Base-by-base conservation (phyloP, 2,329 filamentous ascomycete genomes). In the Colletotrichum incanum region DNA sequence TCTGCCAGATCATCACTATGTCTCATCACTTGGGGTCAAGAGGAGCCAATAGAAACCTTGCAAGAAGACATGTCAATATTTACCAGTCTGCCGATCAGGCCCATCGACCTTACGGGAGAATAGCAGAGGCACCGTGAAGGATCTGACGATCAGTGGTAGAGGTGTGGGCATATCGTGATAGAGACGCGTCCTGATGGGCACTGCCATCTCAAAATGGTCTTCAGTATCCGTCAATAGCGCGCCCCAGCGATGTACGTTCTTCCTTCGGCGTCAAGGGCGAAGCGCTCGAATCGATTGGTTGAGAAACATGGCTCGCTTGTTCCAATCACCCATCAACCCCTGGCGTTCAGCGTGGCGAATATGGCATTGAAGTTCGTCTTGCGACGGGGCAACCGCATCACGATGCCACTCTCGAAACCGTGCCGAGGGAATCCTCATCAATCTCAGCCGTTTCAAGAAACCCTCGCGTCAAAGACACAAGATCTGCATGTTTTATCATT, bases 341-440 rank as follows among this genome's bases (percentile, higher is more conserved):
- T 18, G 39, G 11, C 18, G n/a, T 34, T 49, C 59, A 59, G 34
- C 65, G 45, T 60, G 69, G 69, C 47, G 59, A 47, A 60, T 54
- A 59, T 31, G 54, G 54, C 39, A 54, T 54, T 34, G 52, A 5
- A 28, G n/a, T 20, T 6, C 37, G 45, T 60, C 65, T 54, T 69
- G 47, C 59, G 39, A 41, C 69, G 47, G 58, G 43, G 31, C 12
- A 52, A 26, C 28, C 26, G 7, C 59, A 64, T 69, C 69, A 72
- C 59, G 31, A 41, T 65, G 45, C 49, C 65, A 31, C 11, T 20
- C 58, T 23, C 23, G n/a, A 55, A 65, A 60, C 59, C 59, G 45
- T 20, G 65, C 59, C 59, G 20, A 47, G 43, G 18, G 11, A 37
- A 28, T 18, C 45, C 16, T 64, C 23, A 39, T 37, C 52, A 64